Percentiles rank a stretch among this genome's conserved stretches.
Evolutionary conservation across 2,329 filamentous ascomycete species (phyloP).

Genomic region (Rasamsonia emersonii): DNA sequence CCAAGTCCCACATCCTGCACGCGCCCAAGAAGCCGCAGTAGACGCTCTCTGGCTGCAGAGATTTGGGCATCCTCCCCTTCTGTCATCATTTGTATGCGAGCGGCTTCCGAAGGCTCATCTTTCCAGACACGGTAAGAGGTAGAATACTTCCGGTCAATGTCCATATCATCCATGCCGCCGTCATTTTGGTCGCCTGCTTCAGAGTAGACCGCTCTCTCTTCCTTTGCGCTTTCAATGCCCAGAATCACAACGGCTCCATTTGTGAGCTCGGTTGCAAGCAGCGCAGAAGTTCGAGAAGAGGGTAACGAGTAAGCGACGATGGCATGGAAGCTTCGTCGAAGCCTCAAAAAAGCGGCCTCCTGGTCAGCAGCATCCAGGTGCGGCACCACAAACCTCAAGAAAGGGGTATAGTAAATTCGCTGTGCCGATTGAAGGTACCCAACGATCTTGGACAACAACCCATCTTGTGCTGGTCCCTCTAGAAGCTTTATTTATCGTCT

Average conservation of each 20-base stretch:
- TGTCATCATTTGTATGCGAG: slow-evolving; percentile 23
- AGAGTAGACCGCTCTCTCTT: slow-evolving; percentile 11
- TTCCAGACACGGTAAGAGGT: slow-evolving; percentile 32
- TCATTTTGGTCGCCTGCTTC: slow-evolving; percentile 7
- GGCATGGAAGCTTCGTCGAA: slow-evolving; percentile 38
- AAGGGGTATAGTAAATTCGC: slow-evolving; percentile 28
- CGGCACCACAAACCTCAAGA: slow-evolving; percentile 26
- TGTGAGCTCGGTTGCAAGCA: slow-evolving; percentile 38
- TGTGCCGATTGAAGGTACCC: slow-evolving; percentile 27
- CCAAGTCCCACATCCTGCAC: slow-evolving; percentile 49
- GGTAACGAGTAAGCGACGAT: slow-evolving; percentile 41
- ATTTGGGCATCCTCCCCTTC: slow-evolving; percentile 22
- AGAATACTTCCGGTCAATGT: slow-evolving; percentile 27
- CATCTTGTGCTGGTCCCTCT: slow-evolving; percentile 14
- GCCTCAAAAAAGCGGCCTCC: slow-evolving; percentile 24
- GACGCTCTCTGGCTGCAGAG: slow-evolving; percentile 21
- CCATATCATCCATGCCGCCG: slow-evolving; percentile 24
- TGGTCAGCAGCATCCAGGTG: slow-evolving; percentile 17
- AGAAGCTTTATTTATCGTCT: slow-evolving; percentile 19
- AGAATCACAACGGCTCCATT: slow-evolving; percentile 36
- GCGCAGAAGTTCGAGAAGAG: slow-evolving; percentile 31
- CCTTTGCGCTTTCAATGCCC: slow-evolving; percentile 25
- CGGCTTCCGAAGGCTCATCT: slow-evolving; percentile 20
- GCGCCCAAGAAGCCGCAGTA: slow-evolving; percentile 34
- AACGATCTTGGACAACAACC: slow-evolving; percentile 23